These are phyloP conservation scores for Ceratocystis huliohia DNA, from an alignment of 2,329 filamentous ascomycete species.

Conservation along the genomic window DNA sequence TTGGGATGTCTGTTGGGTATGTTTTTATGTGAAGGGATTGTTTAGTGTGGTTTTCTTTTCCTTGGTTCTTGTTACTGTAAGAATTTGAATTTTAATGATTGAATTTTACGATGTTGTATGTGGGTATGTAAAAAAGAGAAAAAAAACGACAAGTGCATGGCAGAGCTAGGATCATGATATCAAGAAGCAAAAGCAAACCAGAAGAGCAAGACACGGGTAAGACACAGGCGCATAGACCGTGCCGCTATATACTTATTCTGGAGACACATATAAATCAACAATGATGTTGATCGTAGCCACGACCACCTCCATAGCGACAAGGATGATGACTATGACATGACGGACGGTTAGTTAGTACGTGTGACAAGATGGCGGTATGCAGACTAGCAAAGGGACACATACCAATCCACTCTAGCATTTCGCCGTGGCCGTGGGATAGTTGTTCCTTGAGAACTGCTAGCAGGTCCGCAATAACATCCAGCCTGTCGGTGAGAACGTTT, in stretches of 20 bases:
- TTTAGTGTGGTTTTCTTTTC: constrained; percentile 4
- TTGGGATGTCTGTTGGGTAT: not conserved
- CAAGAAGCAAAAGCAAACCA: not conserved
- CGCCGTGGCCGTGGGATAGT: constrained; percentile 80
- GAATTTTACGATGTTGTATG: not conserved
- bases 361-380: not conserved
- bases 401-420: constrained; percentile 86
- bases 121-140: not conserved
- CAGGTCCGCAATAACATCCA: constrained; percentile 81
- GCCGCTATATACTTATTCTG: constrained; percentile 10
- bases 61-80: not conserved
- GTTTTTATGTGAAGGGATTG: not conserved
- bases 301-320: constrained; percentile 90
- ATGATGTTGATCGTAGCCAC: constrained; percentile 90
- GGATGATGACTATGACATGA: constrained; percentile 58
- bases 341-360: constrained; percentile 1
- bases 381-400: constrained; percentile 28
- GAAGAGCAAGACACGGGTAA: not conserved
- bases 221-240: not conserved
- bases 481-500: constrained; percentile 70
- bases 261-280: constrained; percentile 68
- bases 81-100: constrained; percentile 1
- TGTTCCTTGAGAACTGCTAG: constrained; percentile 91
- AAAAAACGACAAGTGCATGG: not conserved
- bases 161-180: not conserved